Conservation (phyloP, 169 alveolate genomes). For the Babesia gibsoni region DNA sequence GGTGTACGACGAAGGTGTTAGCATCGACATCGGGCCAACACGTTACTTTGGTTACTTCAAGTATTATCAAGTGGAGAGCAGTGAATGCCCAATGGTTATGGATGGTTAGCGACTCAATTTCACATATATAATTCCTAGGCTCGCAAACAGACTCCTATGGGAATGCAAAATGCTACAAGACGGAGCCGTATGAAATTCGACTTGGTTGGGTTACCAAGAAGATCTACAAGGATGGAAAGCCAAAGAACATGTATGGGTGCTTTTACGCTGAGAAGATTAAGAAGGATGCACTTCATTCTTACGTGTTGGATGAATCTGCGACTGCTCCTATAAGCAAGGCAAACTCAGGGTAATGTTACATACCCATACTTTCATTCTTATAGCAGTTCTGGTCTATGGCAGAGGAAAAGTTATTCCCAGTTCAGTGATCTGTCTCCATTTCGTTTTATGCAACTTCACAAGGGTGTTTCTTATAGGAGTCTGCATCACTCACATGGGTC, state of each 20-base stretch:
- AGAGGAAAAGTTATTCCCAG: slow-evolving; percentile 5
- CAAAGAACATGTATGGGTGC: slow-evolving; percentile 63
- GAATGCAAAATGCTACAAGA: slow-evolving; percentile 46
- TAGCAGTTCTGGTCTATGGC: slow-evolving; percentile 17
- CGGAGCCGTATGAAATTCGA: slow-evolving; percentile 35
- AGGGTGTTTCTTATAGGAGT: slow-evolving; percentile 41
- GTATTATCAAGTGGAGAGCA: slow-evolving; percentile 23
- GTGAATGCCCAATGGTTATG: slow-evolving; percentile 28
- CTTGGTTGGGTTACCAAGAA: slow-evolving; percentile 55
- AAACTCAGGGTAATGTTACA: slow-evolving; percentile 3
- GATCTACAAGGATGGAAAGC: slow-evolving; percentile 34
- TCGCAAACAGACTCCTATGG: slow-evolving; percentile 41
- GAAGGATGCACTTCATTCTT: slow-evolving; percentile 14
- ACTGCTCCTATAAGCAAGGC: neutral
- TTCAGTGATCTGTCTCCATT: slow-evolving; percentile 48
- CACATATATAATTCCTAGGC: neutral
- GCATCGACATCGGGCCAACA: slow-evolving; percentile 30
- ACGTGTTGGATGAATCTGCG: slow-evolving; percentile 25
- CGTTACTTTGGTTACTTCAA: slow-evolving; percentile 55
- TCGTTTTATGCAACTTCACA: slow-evolving; percentile 55
- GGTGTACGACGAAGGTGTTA: slow-evolving; percentile 66
- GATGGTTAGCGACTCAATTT: neutral
- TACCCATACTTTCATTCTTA: too few species aligned
- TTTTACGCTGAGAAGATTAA: slow-evolving; percentile 47
- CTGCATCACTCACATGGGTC: slow-evolving; percentile 10